Evolutionary conservation across 768 basidiomycete genomes (phyloP).

Genomic region (Lyophyllum decastes): DNA sequence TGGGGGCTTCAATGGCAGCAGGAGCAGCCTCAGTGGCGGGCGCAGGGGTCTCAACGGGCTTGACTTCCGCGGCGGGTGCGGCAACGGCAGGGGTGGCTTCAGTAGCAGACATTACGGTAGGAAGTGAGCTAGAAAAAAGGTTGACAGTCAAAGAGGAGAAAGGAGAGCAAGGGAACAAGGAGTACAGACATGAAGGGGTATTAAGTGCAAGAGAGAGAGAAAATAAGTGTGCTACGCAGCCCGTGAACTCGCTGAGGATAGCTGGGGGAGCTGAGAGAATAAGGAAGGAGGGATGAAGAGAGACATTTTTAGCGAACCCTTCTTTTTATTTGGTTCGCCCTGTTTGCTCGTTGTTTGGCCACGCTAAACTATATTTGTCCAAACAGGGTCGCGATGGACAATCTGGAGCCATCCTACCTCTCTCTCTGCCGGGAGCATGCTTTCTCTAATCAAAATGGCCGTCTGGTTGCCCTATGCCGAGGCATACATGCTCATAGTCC

Average conservation of each 20-base stretch:
- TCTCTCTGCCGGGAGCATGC: background rate
- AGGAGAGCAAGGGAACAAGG: conserved; percentile 9
- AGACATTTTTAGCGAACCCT: conserved; percentile 35
- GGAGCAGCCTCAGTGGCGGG: conserved; percentile 41
- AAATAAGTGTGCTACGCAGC: conserved; percentile 59
- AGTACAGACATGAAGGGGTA: conserved; percentile 48
- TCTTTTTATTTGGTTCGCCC: conserved; percentile 46
- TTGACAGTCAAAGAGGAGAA: conserved; percentile 8
- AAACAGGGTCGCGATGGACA: conserved; percentile 28
- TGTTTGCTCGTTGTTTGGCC: conserved; percentile 48
- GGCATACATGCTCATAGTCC: background rate
- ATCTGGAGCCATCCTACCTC: background rate
- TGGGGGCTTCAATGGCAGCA: conserved; percentile 58
- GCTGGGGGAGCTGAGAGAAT: conserved; percentile 42
- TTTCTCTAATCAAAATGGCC: background rate
- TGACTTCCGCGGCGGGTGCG: conserved; percentile 54
- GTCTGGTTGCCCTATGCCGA: background rate
- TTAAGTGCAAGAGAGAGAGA: conserved; percentile 61
- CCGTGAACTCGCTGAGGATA: conserved; percentile 46
- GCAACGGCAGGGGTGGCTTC: conserved; percentile 51
- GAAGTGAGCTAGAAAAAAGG: conserved; percentile 50
- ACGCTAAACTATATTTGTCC: conserved; percentile 32
- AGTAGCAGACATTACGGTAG: conserved; percentile 82
- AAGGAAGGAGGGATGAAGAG: conserved; percentile 59
- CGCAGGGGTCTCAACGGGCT: conserved; percentile 44